Percentiles rank a stretch among this genome's conserved stretches.
These are phyloP conservation scores for Stagonosporopsis chrysanthemi DNA, from an alignment of 2,329 filamentous ascomycete species.

Conservation along the genomic window DNA sequence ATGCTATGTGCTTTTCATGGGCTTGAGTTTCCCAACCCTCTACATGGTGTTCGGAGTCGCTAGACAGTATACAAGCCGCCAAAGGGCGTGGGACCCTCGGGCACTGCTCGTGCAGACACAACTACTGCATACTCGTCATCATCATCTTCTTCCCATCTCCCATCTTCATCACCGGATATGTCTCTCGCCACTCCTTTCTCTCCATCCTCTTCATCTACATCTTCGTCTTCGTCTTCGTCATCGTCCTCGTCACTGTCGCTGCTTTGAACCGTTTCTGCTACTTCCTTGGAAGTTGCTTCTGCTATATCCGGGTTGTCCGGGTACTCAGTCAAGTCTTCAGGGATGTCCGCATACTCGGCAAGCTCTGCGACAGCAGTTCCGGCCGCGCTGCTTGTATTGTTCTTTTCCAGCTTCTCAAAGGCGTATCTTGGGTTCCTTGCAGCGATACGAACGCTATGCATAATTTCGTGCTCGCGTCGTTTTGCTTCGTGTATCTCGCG, in stretches of 20 bases:
- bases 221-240: constrained; percentile 25
- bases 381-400: neutral
- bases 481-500: constrained; percentile 34
- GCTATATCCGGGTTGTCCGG: constrained; percentile 40
- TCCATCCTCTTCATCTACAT: constrained; percentile 24
- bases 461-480: constrained; percentile 40
- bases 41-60: neutral
- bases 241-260: constrained; percentile 27
- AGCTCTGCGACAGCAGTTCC: constrained; percentile 20
- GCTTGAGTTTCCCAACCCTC: neutral
- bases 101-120: constrained; percentile 22
- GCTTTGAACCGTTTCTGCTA: constrained; percentile 22
- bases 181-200: constrained; percentile 20
- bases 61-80: constrained; percentile 35
- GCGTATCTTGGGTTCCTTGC: constrained; percentile 45
- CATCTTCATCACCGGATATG: constrained; percentile 27
- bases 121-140: constrained; percentile 24
- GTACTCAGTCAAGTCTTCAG: constrained; percentile 43
- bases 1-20: no score
- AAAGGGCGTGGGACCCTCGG: constrained; percentile 33
- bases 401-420: constrained; percentile 42
- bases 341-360: constrained; percentile 33
- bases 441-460: constrained; percentile 42
- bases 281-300: constrained; percentile 34
- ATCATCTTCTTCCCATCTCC: constrained; percentile 26